A percentile compares a stretch with the other conserved stretches of the same genome.
These are phyloP conservation scores for Straminergon stramineum DNA, from an alignment of 225 moss, liverwort and hornwort genomes.

Conservation along the genomic window DNA sequence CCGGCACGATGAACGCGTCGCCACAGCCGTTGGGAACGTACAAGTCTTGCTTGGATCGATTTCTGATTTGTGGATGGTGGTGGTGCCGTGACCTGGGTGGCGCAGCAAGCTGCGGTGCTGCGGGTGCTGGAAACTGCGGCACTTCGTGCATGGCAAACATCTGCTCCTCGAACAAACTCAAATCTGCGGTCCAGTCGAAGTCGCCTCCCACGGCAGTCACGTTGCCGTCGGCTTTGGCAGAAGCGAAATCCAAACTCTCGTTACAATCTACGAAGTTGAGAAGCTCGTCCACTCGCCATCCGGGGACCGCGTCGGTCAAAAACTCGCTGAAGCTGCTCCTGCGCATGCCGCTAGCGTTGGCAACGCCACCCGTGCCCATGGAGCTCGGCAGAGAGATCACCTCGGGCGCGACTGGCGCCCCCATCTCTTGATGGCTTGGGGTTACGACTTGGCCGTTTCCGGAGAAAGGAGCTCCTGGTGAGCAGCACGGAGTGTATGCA, in stretches of 20 bases:
- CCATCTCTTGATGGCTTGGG: neutral
- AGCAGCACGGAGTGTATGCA: neutral
- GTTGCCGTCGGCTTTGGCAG: conserved; percentile 50
- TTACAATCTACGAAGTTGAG: conserved; percentile 64
- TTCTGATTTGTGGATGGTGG: conserved; percentile 19
- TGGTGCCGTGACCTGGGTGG: neutral
- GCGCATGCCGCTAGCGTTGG: conserved; percentile 3
- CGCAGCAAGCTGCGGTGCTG: conserved; percentile 4
- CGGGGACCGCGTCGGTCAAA: conserved; percentile 57
- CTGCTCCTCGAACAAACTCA: conserved; percentile 82
- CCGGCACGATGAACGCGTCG: conserved; percentile 73
- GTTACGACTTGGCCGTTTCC: neutral
- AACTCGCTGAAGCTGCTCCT: conserved; percentile 69
- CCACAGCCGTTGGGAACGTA: conserved; percentile 23
- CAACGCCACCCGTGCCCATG: neutral
- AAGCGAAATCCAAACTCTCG: conserved; percentile 55
- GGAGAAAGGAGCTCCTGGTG: neutral
- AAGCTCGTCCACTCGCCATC: conserved; percentile 68
- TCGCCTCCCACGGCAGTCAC: conserved; percentile 30
- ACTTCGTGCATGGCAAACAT: conserved; percentile 73
- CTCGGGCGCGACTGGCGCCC: neutral
- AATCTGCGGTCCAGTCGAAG: conserved; percentile 73
- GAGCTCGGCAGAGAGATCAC: neutral
- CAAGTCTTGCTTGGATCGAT: conserved; percentile 42
- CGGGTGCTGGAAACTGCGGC: conserved; percentile 37